Evolutionary conservation across 495 filamentous ascomycete genomes (phyloP), one percentile per base, ranked within the genome.

Genomic region (Penicillium dipodomyicola): DNA sequence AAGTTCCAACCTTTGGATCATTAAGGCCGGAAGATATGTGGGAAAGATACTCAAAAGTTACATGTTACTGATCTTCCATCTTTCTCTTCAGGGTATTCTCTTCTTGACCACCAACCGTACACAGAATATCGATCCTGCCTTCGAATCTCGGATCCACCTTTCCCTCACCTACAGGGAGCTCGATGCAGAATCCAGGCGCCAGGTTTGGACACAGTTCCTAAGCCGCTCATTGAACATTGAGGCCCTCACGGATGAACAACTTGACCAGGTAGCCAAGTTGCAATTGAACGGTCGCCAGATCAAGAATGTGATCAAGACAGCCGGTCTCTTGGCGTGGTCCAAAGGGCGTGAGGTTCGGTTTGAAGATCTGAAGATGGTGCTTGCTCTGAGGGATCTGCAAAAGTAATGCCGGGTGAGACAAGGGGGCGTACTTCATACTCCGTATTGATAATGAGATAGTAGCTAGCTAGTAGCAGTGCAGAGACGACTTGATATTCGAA

Each of bases 41-140:
- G 33, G 2, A 2, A 3, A n/a, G 2, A 37, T 5, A n/a, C 5
- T 5, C 14, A 37, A n/a, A 23, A 10, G 3, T 39, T 32, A 20
- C 25, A 44, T 14, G 19, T 10, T 8, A 47, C 52, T 62, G 35
- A 65, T 27, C 12, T 14, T 14, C 12, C 27, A 15, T 22, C 35
- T 2, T 40, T n/a, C 7, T 33, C 37, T 83, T 80, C 62, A 84
- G 65, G 84, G 85, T 23, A 82, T 86, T 53, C 70, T 86, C 57
- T 84, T 86, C 70, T 77, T 84, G 44, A 83, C 81, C 0, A 84
- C 79, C 30, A 85, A 84, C 61, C 76, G 79, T 5, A 67, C 76
- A 15, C 65, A 71, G 6, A 60, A 72, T 33, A 77, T 84, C 54
- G 81, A 84, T 30, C 58, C 70, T 0, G 80, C 79, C 2, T 80